Evolutionary conservation across 208 protist species (phyloP).

Genomic region (Leishmania aethiopica): DNA sequence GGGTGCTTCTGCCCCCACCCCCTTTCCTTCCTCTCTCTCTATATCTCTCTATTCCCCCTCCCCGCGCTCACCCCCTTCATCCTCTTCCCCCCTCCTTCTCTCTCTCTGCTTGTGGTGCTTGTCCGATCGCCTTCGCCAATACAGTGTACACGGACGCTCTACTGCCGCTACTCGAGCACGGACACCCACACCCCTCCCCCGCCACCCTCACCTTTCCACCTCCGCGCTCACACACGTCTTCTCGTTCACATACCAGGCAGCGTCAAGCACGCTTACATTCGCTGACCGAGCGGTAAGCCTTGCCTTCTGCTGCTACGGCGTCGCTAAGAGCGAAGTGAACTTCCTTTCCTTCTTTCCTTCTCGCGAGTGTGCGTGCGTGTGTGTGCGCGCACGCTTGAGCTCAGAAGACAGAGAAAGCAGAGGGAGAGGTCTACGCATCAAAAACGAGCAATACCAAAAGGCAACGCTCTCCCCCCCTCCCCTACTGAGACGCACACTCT

Average conservation of each 20-base stretch:
- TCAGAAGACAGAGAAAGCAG: not conserved
- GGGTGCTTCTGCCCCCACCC: not conserved
- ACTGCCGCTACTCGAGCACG: not conserved
- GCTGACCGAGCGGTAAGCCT: not conserved
- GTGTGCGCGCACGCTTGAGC: not conserved
- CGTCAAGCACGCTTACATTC: not conserved
- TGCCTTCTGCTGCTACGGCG: not conserved
- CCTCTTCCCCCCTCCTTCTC: not conserved
- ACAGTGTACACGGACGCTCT: not conserved
- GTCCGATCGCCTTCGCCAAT: not conserved
- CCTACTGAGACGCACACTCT: not conserved
- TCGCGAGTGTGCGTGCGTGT: constrained; percentile 14
- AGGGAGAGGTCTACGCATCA: not conserved
- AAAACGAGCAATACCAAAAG: not conserved
- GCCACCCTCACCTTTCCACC: not conserved
- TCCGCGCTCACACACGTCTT: not conserved
- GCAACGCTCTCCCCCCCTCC: not conserved
- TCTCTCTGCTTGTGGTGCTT: not conserved
- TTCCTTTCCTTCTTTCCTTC: not conserved
- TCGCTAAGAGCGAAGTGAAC: not conserved
- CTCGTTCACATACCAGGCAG: not conserved
- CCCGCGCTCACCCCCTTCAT: not conserved
- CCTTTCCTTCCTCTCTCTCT: not conserved
- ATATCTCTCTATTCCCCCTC: not conserved
- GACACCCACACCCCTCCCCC: not conserved